Conservation (phyloP, 192 early-diverging fungal genomes). For the Tieghemiomyces parasiticus region DNA sequence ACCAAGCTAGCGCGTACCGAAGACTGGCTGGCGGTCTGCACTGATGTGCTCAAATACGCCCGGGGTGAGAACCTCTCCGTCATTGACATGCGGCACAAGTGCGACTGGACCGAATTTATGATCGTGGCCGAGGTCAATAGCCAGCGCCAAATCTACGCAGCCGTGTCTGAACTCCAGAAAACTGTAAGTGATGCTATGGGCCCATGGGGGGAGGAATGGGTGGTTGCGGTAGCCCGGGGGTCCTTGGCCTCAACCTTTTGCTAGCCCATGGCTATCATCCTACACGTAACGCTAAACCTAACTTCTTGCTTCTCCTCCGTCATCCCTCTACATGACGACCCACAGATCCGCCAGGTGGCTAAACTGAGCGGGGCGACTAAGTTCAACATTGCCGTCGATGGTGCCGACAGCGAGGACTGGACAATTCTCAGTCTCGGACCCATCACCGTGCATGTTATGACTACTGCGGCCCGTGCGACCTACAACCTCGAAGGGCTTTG, state of each 20-base stretch:
- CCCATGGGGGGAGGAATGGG: not conserved
- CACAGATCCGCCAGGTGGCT: slow-evolving; percentile 15
- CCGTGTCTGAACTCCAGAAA: slow-evolving; percentile 44
- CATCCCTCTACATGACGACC: not conserved
- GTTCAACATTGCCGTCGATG: slow-evolving; percentile 30
- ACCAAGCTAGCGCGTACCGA: not conserved
- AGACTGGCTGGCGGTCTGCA: slow-evolving; percentile 6
- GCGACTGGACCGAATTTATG: slow-evolving; percentile 70
- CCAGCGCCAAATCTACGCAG: slow-evolving; percentile 43
- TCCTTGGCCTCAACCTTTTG: slow-evolving; percentile 15
- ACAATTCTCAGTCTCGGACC: slow-evolving; percentile 56
- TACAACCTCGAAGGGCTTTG: slow-evolving; percentile 69
- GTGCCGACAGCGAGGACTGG: slow-evolving; percentile 60
- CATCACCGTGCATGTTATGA: slow-evolving; percentile 63
- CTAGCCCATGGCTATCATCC: slow-evolving; percentile 14
- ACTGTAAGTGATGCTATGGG: slow-evolving; percentile 37
- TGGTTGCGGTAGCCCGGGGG: not conserved
- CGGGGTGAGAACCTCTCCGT: slow-evolving; percentile 31
- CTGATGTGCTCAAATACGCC: not conserved
- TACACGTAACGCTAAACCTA: slow-evolving; percentile 17
- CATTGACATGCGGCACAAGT: slow-evolving; percentile 54
- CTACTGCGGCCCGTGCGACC: slow-evolving; percentile 45
- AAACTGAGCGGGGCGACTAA: slow-evolving; percentile 6
- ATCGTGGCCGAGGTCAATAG: slow-evolving; percentile 53
- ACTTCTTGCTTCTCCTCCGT: slow-evolving; percentile 1